Conservation (phyloP, 2,329 filamentous ascomycete species). For the Cladosporium sp. region DNA sequence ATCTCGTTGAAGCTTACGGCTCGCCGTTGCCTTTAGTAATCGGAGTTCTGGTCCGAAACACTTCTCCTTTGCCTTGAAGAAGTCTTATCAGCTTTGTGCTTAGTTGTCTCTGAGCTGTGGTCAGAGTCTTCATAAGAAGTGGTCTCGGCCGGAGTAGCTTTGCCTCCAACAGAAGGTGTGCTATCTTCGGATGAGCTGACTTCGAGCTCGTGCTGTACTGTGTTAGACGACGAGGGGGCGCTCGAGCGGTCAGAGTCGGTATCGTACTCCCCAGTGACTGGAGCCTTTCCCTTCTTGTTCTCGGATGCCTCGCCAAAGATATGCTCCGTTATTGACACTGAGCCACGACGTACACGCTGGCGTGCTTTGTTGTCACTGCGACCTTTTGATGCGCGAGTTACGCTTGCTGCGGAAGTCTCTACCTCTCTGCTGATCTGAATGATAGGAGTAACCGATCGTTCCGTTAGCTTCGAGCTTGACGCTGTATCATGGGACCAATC, state of each 20-base stretch:
- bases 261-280: neutral
- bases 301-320: neutral
- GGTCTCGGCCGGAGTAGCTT: neutral
- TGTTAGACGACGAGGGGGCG: neutral
- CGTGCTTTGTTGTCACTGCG: neutral
- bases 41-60: neutral
- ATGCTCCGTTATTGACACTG: neutral
- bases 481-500: neutral
- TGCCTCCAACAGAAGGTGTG: neutral
- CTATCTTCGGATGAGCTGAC: neutral
- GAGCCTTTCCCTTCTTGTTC: neutral
- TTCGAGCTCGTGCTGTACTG: neutral
- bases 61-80: neutral
- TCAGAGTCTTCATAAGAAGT: accelerated
- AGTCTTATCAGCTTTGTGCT: neutral
- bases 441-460: neutral
- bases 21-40: neutral
- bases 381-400: neutral
- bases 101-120: neutral
- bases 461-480: neutral
- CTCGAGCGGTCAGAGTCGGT: neutral
- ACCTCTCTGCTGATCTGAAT: neutral
- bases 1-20: too few species aligned
- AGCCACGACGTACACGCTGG: neutral
- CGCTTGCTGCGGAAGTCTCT: neutral